Evolutionary conservation across 2,329 filamentous ascomycete species (phyloP).

Genomic region (Metarhizium robertsii): DNA sequence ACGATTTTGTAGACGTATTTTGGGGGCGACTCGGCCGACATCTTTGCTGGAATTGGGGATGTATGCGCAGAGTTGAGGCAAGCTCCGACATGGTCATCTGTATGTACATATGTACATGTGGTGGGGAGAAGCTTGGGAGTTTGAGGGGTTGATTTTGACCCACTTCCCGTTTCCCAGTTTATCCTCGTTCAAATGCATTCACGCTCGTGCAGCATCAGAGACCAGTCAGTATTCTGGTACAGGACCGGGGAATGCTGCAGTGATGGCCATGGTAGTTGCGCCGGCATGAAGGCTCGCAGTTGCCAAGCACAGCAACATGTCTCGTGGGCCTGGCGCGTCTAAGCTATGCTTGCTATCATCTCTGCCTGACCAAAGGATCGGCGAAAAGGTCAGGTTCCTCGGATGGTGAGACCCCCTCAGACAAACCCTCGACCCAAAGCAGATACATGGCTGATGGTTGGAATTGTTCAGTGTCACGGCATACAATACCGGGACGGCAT

Average conservation of each 20-base stretch:
- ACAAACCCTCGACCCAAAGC: background rate
- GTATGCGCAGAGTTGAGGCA: no score
- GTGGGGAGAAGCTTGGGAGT: no score
- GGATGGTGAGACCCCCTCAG: slow-evolving; percentile 61
- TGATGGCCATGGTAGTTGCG: background rate
- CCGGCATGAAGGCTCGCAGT: background rate
- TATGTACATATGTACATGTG: no score
- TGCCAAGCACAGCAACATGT: slow-evolving; percentile 27
- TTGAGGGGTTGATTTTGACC: no score
- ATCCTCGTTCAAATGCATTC: background rate
- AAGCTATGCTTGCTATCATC: slow-evolving; percentile 55
- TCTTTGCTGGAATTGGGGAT: background rate
- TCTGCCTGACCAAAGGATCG: slow-evolving; percentile 39
- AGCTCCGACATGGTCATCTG: no score
- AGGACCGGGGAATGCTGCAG: background rate
- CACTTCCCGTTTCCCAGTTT: no score
- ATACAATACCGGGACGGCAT: slow-evolving; percentile 45
- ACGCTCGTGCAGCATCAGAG: background rate
- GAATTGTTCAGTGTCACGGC: slow-evolving; percentile 33
- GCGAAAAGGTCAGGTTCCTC: slow-evolving; percentile 82
- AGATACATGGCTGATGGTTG: background rate
- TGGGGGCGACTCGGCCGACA: slow-evolving; percentile 17
- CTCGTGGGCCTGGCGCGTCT: slow-evolving; percentile 53
- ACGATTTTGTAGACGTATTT: slow-evolving; percentile 53
- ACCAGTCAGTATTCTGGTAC: background rate